Percentiles rank a stretch among this genome's conserved stretches.
These are phyloP conservation scores for Eustoma russellianum DNA, from an alignment of 257 asterid genomes.

Conservation along the genomic window DNA sequence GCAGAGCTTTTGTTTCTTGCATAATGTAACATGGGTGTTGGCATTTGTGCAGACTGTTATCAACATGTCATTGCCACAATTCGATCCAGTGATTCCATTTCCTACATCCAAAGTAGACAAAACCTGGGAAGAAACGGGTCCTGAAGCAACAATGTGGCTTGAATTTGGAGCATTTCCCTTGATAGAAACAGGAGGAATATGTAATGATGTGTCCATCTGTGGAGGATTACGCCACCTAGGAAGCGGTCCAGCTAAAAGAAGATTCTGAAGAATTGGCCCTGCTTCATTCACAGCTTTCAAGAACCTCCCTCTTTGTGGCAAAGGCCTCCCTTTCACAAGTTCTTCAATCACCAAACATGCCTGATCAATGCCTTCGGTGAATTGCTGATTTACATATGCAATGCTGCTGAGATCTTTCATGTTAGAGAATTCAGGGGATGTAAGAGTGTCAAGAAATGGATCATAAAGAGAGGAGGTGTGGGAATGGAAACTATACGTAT, in stretches of 20 bases:
- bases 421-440: conserved; percentile 53
- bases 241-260: conserved; percentile 67
- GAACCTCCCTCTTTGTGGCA: conserved; percentile 58
- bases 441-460: conserved; percentile 30
- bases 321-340: conserved; percentile 30
- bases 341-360: conserved; percentile 39
- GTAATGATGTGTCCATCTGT: conserved; percentile 29
- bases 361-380: conserved; percentile 23
- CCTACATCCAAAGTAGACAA: conserved; percentile 23
- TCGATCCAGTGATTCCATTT: conserved; percentile 10
- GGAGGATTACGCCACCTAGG: conserved; percentile 92
- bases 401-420: conserved; percentile 12
- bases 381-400: conserved; percentile 10
- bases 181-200: too few species aligned
- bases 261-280: conserved; percentile 60
- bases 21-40: conserved; percentile 15
- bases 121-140: conserved; percentile 32
- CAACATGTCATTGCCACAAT: conserved; percentile 15
- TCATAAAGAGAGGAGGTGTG: conserved; percentile 52
- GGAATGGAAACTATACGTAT: too few species aligned
- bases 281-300: conserved; percentile 51
- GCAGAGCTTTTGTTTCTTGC: conserved; percentile 36
- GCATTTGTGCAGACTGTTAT: conserved; percentile 20
- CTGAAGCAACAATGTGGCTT: not conserved
- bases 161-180: conserved; percentile 17